Conservation (phyloP, 129 eudicot genomes). For the Helichrysum umbraculigerum region DNA sequence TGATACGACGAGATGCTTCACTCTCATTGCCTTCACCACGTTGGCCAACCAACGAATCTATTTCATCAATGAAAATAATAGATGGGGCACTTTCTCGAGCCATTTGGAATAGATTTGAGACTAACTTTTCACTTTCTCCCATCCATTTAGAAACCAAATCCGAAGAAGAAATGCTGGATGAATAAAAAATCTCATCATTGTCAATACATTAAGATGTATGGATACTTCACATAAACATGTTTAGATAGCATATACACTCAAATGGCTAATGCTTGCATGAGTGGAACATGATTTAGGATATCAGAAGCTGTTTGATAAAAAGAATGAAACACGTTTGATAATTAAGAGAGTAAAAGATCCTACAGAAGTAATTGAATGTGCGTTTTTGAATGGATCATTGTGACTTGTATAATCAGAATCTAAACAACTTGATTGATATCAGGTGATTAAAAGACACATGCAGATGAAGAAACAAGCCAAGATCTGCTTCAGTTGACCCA, state of each 20-base stretch:
- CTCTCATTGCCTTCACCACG: slow-evolving; percentile 81
- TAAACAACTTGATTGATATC: background rate
- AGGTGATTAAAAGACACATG: background rate
- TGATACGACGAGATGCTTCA: slow-evolving; percentile 75
- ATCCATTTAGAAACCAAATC: slow-evolving; percentile 78
- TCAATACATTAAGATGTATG: background rate
- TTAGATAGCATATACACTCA: slow-evolving; percentile 11
- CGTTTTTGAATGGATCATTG: background rate
- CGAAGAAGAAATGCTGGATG: slow-evolving; percentile 59
- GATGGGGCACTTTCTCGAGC: slow-evolving; percentile 77
- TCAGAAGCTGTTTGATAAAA: slow-evolving; percentile 1
- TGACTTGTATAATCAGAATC: background rate
- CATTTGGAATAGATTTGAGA: slow-evolving; percentile 68
- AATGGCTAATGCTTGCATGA: background rate
- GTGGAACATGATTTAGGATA: background rate
- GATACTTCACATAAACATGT: slow-evolving; percentile 7
- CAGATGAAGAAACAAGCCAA: background rate
- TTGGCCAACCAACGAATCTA: slow-evolving; percentile 68
- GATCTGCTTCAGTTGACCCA: background rate
- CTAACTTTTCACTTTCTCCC: slow-evolving; percentile 80
- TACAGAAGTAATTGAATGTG: background rate
- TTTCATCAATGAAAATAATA: slow-evolving; percentile 68
- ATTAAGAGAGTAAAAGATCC: background rate
- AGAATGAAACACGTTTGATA: background rate
- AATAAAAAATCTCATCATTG: slow-evolving; percentile 24